These are phyloP conservation scores for Pulveroboletus sp. DNA, from an alignment of 768 basidiomycete genomes.

Conservation along the genomic window DNA sequence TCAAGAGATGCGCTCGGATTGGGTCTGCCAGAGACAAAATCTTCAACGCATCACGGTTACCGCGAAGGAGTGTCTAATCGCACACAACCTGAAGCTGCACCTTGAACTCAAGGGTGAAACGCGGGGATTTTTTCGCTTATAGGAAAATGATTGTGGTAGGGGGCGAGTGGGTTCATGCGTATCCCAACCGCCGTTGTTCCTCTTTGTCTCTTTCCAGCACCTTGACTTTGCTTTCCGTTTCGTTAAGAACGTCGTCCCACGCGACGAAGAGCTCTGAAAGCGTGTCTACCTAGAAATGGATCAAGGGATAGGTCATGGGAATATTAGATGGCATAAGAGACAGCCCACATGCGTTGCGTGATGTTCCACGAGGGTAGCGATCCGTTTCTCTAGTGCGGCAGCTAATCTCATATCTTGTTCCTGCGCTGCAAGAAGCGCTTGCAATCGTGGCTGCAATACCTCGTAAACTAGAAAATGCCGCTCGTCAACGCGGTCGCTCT, in stretches of 20 bases:
- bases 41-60: too few relatives aligned
- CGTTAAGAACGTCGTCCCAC: conserved; percentile 78
- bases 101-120: too few relatives aligned
- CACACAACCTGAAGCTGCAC: too few relatives aligned
- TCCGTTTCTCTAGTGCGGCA: conserved; percentile 59
- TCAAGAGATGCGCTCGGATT: too few relatives aligned
- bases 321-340: neutral
- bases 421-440: conserved; percentile 53
- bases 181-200: conserved; percentile 61
- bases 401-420: conserved; percentile 59
- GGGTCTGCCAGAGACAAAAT: too few relatives aligned
- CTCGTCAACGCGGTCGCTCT: neutral
- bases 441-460: conserved; percentile 64
- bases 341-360: conserved; percentile 67
- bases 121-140: too few relatives aligned
- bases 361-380: conserved; percentile 61
- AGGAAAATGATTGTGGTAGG: neutral
- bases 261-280: conserved; percentile 82
- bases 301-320: neutral
- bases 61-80: too few relatives aligned
- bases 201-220: conserved; percentile 59
- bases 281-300: conserved; percentile 60
- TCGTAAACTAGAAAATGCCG: conserved; percentile 50
- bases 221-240: conserved; percentile 57
- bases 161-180: conserved; percentile 36